Evolutionary conservation across 495 filamentous ascomycete species (phyloP), one percentile per base, ranked within the genome.

Genomic region (Daldinia childiae): DNA sequence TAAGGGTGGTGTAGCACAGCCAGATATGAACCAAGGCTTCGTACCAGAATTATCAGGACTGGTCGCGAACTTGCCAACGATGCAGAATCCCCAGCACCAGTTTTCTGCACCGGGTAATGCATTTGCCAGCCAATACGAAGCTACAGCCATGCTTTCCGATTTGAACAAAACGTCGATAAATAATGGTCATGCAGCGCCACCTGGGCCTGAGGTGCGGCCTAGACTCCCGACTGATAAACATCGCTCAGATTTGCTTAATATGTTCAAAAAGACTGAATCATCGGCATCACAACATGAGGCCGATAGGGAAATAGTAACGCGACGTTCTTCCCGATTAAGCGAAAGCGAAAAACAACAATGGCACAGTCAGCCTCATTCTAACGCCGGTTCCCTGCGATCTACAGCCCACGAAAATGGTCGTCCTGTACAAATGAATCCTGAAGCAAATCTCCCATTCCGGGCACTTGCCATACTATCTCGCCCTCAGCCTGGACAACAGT

Each of bases 241-340:
- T 60, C 78, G 81, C 32, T 80, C 78, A 9, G 74, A 79, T 2
- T 70, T 87, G 45, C 74, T 87, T 26, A 80, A 80, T 58, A 81
- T 87, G 64, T 86, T 87, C 76, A 87, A 85, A 68, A 81, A 77
- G 43, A 65, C 74, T 2, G 68, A 64, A 8, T 48, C 73, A 34
- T 63, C 51, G 43, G 19, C 67, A 32, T 58, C 77, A 9, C 51
- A 74, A 21, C 60, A 56, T 48, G 68, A 74, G 58, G 15, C 68
- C 3, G 74, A 75, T 24, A 69, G 66, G 5, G 67, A 75, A 27
- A 58, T 57, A 8, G 30, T 36, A 12, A 45, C 60, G 14, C 50
- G 45, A 4, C 58, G 41, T 52, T 48, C 66, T 59, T 60, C 70
- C n/a, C 74, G 54, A 29, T 8, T 66, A 5, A 30, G 58, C 21